Evolutionary conservation across 192 early-diverging fungal species (phyloP), one percentile per base, ranked within the genome.

Genomic region (Backusella tarrabulga): DNA sequence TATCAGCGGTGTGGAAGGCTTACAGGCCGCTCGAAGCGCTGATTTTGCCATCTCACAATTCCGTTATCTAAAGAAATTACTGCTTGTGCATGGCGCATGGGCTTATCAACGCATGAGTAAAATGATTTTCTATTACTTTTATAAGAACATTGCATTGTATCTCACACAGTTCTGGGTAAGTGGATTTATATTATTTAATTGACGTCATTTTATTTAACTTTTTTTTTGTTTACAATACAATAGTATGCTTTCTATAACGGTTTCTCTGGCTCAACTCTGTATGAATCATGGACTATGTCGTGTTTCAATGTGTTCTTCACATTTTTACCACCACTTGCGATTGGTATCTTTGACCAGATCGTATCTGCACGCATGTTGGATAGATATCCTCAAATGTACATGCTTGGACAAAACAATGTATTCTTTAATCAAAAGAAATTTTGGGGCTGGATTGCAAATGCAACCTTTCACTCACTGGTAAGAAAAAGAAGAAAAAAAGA

Each of bases 31-130:
- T 8, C 93, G 97, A 21, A 92, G 93, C 73, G 95, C 98, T 0
- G 98, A 99, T 86, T 98, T 99, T 84, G 94, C 98, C 32, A 98
- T 99, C 77, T 94, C 95, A 9, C 98, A 99, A 82, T 99, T 99
- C 88, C 84, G 93, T 75, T 99, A 90, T 84, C 83, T 99, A 75
- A 89, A 94, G 75, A 99, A 99, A 85, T 87, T 99, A 71, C 84
- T 99, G 56, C 87, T 99, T 40, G 98, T 98, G 8, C 98, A 99
- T 81, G 98, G 98, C 12, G 91, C 93, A 1, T 99, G 98, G 98
- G 95, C 95, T 72, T 99, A 99, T 87, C 93, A 96, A 75, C 87
- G 98, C 54, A 85, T 98, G 46, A 93, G 93, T 80, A 99, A 99
- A 86, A 82, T 99, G 84, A 96, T 98, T 69, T 87, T 99, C 75